Base-by-base conservation (phyloP, 306 rosid genomes). In the Vicia faba region DNA sequence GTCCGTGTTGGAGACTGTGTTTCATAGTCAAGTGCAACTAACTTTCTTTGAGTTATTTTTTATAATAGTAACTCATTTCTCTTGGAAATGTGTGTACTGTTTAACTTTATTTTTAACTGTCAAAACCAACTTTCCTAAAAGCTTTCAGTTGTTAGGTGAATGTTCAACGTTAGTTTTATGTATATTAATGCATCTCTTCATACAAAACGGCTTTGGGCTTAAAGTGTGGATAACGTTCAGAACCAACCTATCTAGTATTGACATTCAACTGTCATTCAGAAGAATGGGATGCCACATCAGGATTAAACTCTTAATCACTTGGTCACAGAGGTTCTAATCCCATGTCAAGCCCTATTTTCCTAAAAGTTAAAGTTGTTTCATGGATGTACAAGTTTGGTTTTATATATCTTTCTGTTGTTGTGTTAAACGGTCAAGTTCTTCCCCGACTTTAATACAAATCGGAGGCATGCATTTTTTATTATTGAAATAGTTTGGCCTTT, bases 361-460 rank as follows among this genome's bases (percentile, higher is more conserved):
- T 74, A 57, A 35, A 58, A 74, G 68, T 68, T 66, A 11, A 35
- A 70, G 11, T 11, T 69, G 46, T 29, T 70, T 44, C 35, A 26
- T 59, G 69, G 61, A 60, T 18, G 69, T 48, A 10, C 41, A 36
- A 36, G 29, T 10, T 50, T 50, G 62, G 43, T 50, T 49, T 44
- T 49, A 61, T 61, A 28, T 50, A 61, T 44, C 18, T 16, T 20
- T 71, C 53, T n/a, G n/a, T n/a, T n/a, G 36, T 43, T 61, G 29
- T 46, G 71, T 63, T 39, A 69, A 68, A 74, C 43, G 55, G 23
- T 11, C 13, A 19, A 40, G 38, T 73, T 61, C 31, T 55, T 55
- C 18, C 38, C 50, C 36, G 64, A 74, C 51, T 68, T 36, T 64
- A 61, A 20, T 36, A 61, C 36, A 72, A 50, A 55, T 57, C 41